Percentiles rank a stretch among this genome's conserved stretches.
phyloP scores from a whole-genome alignment of 2,329 filamentous ascomycete genomes.

The Graphilbum ipis-grandicollis region DNA sequence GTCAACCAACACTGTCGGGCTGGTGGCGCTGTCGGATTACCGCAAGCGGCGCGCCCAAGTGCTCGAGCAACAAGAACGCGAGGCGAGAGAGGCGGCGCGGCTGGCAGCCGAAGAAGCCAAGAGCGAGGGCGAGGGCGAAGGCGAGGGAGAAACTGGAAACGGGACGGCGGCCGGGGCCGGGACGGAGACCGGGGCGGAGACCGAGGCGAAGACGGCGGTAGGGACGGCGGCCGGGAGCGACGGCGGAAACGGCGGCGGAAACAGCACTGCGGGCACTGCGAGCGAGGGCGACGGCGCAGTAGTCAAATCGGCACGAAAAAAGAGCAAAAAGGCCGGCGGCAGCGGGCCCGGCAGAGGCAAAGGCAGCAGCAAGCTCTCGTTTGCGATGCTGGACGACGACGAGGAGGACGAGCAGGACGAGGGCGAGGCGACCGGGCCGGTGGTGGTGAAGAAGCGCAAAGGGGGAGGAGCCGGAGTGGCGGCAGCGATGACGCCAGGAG shows the following conservation, averaged over 20 bases:
- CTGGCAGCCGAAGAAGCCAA: too few species aligned
- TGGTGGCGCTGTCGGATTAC: conserved; percentile 84
- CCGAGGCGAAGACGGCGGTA: neutral
- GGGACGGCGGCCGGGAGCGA: too few species aligned
- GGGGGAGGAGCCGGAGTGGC: too few species aligned
- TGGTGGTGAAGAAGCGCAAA: conserved; percentile 33
- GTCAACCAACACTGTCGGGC: conserved; percentile 74
- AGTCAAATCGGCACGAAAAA: too few species aligned
- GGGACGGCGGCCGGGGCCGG: too few species aligned
- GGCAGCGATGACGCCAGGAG: too few species aligned
- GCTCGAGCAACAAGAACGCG: conserved; percentile 76
- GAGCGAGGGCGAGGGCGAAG: too few species aligned
- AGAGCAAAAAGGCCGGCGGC: conserved; percentile 19
- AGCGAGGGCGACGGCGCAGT: neutral
- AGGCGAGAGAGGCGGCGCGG: conserved; percentile 45
- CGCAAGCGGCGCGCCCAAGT: conserved; percentile 90
- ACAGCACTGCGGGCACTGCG: neutral
- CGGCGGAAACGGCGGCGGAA: neutral
- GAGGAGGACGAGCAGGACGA: conserved; percentile 32
- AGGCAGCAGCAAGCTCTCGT: conserved; percentile 34
- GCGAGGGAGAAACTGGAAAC: too few species aligned
- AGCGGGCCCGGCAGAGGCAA: too few species aligned
- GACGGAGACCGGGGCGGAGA: too few species aligned
- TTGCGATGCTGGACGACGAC: conserved; percentile 43
- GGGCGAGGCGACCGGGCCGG: conserved; percentile 33